phyloP scores from a whole-genome alignment of 768 basidiomycete species.

The Podaxis pistillaris region DNA sequence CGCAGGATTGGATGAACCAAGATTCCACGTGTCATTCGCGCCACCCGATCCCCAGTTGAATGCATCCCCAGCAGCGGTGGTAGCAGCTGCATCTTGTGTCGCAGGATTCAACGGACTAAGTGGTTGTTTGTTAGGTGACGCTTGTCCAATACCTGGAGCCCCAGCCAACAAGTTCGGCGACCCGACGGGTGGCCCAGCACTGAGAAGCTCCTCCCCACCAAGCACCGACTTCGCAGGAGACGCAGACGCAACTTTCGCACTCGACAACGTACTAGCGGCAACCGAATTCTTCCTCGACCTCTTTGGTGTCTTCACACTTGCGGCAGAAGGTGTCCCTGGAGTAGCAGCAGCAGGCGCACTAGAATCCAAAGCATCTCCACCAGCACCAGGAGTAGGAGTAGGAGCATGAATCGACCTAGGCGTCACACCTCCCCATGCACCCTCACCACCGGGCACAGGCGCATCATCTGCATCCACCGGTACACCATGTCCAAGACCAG shows the following conservation, averaged over 20 bases:
- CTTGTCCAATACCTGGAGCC: conserved; percentile 22
- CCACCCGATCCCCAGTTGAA: conserved; percentile 15
- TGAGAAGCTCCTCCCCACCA: conserved; percentile 19
- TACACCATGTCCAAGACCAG: not conserved
- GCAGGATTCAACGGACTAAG: conserved; percentile 36
- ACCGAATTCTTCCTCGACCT: conserved; percentile 11
- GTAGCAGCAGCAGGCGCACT: not conserved
- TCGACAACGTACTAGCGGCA: conserved; percentile 18
- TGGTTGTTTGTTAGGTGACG: conserved; percentile 17
- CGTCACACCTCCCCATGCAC: not conserved
- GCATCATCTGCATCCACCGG: conserved; percentile 8
- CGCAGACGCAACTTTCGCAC: conserved; percentile 24
- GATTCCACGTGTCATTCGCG: conserved; percentile 4
- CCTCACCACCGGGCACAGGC: not conserved
- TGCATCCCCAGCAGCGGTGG: conserved; percentile 13
- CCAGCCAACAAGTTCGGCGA: conserved; percentile 16
- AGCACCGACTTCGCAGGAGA: conserved; percentile 22
- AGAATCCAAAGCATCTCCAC: not conserved
- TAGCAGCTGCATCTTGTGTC: conserved; percentile 21
- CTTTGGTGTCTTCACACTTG: conserved; percentile 5
- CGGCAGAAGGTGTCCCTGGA: not conserved
- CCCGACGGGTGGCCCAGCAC: not conserved
- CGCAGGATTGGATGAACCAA: not conserved
- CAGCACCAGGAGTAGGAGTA: not conserved
- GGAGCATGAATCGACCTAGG: not conserved